phyloP scores from a whole-genome alignment of 2,329 filamentous ascomycete species.

The Sclerotinia sclerotiorum region DNA sequence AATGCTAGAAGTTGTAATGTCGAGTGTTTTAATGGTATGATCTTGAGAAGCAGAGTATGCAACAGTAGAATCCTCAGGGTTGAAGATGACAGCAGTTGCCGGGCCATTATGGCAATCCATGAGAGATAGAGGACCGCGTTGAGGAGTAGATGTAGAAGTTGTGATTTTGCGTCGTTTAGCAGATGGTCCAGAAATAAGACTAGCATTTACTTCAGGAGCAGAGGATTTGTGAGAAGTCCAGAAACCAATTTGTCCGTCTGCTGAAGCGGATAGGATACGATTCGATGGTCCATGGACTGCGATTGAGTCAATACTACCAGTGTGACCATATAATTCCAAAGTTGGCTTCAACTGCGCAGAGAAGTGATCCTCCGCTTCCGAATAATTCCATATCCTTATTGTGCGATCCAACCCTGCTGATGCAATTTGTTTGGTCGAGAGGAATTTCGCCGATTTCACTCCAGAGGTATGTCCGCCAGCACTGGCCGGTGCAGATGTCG shows the following conservation, averaged over 20 bases:
- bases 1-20: conserved; percentile 75
- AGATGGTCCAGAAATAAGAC: conserved; percentile 65
- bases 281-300: conserved; percentile 71
- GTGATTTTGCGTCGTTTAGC: conserved; percentile 74
- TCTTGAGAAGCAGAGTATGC: conserved; percentile 91
- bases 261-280: conserved; percentile 80
- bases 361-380: conserved; percentile 61
- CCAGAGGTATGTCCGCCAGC: conserved; percentile 74
- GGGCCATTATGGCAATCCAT: conserved; percentile 68
- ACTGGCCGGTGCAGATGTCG: conserved; percentile 66
- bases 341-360: conserved; percentile 62
- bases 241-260: conserved; percentile 80
- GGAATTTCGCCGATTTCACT: conserved; percentile 79
- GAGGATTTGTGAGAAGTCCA: conserved; percentile 82
- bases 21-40: conserved; percentile 86
- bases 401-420: conserved; percentile 84
- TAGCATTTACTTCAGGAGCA: conserved; percentile 69
- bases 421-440: conserved; percentile 74
- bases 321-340: conserved; percentile 83
- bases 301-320: conserved; percentile 69
- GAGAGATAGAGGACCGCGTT: conserved; percentile 76
- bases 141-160: conserved; percentile 52
- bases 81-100: conserved; percentile 80
- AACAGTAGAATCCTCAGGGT: conserved; percentile 79
- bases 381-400: conserved; percentile 86